Base-by-base conservation (phyloP, 2,329 filamentous ascomycete species). In the Catunica adiposa region DNA sequence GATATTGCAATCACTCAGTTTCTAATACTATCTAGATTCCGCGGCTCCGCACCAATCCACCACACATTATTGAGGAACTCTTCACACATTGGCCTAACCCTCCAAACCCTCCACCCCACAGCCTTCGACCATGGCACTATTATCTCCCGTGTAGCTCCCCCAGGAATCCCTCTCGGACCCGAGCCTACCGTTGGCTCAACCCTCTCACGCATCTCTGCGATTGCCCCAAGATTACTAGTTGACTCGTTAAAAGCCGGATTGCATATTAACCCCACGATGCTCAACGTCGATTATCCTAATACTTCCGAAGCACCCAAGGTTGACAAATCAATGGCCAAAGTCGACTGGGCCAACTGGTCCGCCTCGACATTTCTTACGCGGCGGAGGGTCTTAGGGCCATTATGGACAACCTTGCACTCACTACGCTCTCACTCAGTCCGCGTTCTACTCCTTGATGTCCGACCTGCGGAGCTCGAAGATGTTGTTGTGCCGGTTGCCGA, bases 1-100 rank as follows among this genome's bases (percentile, higher is more conserved):
- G 20, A 3, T 15, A 17, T 5, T 26, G 26, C 22, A 23, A 9
- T 17, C 29, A 3, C 14, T 38, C n/a, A 31, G 25, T 40, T 54
- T 20, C 56, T 40, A 60, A 57, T 51, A 50, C 54, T 37, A 23
- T 3, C 37, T 57, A 87, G 84, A 65, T 80, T 95, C 58, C 82
- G 84, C 57, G 92, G 92, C 1, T 79, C 92, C 9, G 87, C 92
- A 1, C 92, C 92, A 0, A 74, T 98, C 14, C 84, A 94, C 60
- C 85, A 89, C 67, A 80, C 86, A n/a, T 74, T 97, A 37, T 73
- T 97, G 14, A 70, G 76, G 26, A 70, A 75, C 11, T 72, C 79
- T 55, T 63, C 64, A 0, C 69, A 71, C 58, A 87, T 85, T 0
- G 92, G 92, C 23, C 76, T 96, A 22, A 84, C 86, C 0, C 72